Evolutionary conservation across 1,284 basidiomycete species (phyloP).

Genomic region (Melampsora occidentalis): DNA sequence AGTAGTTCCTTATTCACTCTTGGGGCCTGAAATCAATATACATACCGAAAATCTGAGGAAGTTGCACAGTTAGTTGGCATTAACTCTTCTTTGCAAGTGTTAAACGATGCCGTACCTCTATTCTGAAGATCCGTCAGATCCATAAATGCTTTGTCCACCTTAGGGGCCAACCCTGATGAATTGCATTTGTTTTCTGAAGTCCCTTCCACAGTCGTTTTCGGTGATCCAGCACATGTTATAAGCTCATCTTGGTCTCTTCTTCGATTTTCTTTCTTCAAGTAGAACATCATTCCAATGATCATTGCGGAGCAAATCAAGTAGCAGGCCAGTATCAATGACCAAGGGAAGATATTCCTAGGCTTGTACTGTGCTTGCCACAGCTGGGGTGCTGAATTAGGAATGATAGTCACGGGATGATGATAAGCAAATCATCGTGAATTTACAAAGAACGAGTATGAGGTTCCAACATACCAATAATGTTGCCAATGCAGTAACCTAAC

Average conservation of each 20-base stretch:
- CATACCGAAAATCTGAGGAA: too few species aligned
- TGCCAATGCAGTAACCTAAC: neutral
- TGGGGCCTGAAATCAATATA: too few species aligned
- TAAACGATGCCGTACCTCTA: neutral
- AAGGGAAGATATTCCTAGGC: neutral
- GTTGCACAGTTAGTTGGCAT: too few species aligned
- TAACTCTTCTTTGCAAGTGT: too few species aligned
- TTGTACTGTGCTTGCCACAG: slow-evolving; percentile 1
- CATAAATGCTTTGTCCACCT: neutral
- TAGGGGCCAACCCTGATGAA: too few species aligned
- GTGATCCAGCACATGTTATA: too few species aligned
- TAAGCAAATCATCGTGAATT: too few species aligned
- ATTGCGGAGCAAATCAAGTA: neutral
- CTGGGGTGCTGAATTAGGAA: neutral
- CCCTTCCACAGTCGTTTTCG: neutral
- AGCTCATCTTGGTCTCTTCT: neutral
- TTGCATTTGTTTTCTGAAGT: too few species aligned
- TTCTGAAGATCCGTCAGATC: slow-evolving; percentile 2
- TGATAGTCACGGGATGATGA: neutral
- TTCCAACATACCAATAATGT: neutral
- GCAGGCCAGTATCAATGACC: neutral
- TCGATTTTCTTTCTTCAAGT: neutral
- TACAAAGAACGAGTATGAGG: too few species aligned
- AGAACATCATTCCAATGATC: neutral
- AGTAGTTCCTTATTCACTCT: too few species aligned